Evolutionary conservation across 768 basidiomycete species (phyloP), one percentile per base, ranked within the genome.

Genomic region (Mycena floridula): DNA sequence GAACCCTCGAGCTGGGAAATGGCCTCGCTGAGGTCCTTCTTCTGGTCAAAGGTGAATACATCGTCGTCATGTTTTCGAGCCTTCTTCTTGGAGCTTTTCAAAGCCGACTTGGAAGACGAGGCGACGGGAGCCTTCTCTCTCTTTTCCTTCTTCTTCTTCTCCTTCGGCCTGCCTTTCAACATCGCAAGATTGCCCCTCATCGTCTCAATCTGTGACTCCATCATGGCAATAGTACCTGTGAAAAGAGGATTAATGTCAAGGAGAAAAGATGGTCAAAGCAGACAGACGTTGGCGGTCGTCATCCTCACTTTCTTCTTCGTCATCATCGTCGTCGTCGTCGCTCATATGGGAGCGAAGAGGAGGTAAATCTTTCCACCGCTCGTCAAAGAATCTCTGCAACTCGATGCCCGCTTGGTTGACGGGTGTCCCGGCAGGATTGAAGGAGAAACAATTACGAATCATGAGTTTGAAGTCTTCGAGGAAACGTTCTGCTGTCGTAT

Each of bases 21-120:
- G 42, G 92, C 89, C 64, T 97, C 93, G 57, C 93, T 95, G 45
- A 99, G 70, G 59, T 97, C 92, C 66, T 96, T 93, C 84, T 99
- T 99, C 72, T 98, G 95, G 52, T 92, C 90, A 61, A 95, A 89
- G 42, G 89, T 86, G 27, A 97, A 73, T 38, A 85, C 81, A 46
- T 92, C 89, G 54, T 89, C 85, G 52, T 90, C 87, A 70, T 60
- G 16, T 13, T 85, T 86, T 72, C 87, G 88, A 25, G 65, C 53
- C 56, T 75, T 79, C 65, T 81, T 82, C 67, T 81, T 81, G 30
- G 65, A 57, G 15, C 70, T 55, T 12, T 69, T 60, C 6, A 68
- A 54, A 22, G 72, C 51, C 12, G 65, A 65, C 51, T 81, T 83
- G 21, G 83, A 83, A 3, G 77, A 70, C n/a, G 85, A 80, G 7